Conservation (phyloP, 768 basidiomycete species). For the Dioszegia crocea region DNA sequence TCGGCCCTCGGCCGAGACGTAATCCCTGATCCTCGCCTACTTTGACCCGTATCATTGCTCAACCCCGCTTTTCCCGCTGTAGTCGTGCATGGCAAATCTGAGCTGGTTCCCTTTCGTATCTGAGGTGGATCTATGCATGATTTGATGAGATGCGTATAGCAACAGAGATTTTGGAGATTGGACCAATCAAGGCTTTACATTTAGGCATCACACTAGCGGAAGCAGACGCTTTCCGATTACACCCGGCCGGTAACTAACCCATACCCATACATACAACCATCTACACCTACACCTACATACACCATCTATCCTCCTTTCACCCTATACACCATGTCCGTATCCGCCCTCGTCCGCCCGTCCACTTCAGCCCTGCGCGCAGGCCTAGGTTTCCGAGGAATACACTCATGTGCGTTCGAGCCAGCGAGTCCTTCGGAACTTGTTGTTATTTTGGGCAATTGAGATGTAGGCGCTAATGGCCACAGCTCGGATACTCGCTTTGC, state of each 20-base stretch:
- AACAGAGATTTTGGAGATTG: neutral
- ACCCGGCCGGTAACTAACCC: neutral
- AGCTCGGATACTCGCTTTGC: conserved; percentile 36
- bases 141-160: too few species aligned
- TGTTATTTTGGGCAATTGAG: too few species aligned
- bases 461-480: neutral
- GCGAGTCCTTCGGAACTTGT: neutral
- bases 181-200: neutral
- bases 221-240: neutral
- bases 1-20: too few species aligned
- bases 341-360: conserved; percentile 7
- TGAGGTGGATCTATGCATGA: too few species aligned
- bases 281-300: too few species aligned
- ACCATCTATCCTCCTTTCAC: too few species aligned
- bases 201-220: neutral
- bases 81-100: too few species aligned
- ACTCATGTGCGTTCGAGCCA: conserved; percentile 17
- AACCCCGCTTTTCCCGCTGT: too few species aligned
- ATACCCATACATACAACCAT: neutral
- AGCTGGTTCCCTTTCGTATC: too few species aligned
- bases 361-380: conserved; percentile 13
- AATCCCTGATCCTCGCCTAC: too few species aligned
- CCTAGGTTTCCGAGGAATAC: conserved; percentile 22
- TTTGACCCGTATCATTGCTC: too few species aligned
- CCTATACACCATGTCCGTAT: neutral